Evolutionary conservation across 73 alveolate species (phyloP).

Genomic region (Paramecium pentaurelia): DNA sequence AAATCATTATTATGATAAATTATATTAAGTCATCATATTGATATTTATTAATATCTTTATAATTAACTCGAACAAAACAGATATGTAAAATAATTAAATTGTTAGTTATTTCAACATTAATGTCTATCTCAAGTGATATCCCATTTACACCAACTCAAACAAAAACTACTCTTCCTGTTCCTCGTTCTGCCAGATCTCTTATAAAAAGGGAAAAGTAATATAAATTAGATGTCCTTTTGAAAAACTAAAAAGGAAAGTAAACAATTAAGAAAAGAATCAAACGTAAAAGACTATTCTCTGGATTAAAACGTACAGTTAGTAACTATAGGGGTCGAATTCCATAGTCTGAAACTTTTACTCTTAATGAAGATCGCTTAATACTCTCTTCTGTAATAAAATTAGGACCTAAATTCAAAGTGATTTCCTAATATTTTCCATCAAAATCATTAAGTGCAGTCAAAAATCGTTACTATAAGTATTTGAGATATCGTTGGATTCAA

Average conservation of each 20-base stretch:
- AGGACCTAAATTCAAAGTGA: background rate
- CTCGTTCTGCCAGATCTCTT: background rate
- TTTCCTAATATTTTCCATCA: background rate
- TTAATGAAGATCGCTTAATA: background rate
- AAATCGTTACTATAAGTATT: background rate
- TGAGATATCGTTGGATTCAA: background rate
- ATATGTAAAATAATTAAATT: background rate
- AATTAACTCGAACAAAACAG: background rate
- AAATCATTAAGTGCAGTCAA: background rate
- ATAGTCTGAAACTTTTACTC: background rate
- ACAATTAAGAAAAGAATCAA: background rate
- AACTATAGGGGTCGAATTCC: background rate
- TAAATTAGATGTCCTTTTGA: background rate
- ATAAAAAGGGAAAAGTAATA: background rate
- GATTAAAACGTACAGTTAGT: background rate
- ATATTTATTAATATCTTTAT: background rate
- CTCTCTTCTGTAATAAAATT: background rate
- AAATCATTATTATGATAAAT: background rate
- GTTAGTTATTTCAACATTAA: background rate
- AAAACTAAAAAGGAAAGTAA: background rate
- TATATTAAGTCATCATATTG: background rate
- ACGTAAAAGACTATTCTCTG: background rate
- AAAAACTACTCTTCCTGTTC: background rate
- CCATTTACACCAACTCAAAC: background rate
- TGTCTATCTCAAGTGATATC: background rate